Base-by-base conservation (phyloP, 2,329 filamentous ascomycete species). In the Cladosporium austrohemisphaericum region DNA sequence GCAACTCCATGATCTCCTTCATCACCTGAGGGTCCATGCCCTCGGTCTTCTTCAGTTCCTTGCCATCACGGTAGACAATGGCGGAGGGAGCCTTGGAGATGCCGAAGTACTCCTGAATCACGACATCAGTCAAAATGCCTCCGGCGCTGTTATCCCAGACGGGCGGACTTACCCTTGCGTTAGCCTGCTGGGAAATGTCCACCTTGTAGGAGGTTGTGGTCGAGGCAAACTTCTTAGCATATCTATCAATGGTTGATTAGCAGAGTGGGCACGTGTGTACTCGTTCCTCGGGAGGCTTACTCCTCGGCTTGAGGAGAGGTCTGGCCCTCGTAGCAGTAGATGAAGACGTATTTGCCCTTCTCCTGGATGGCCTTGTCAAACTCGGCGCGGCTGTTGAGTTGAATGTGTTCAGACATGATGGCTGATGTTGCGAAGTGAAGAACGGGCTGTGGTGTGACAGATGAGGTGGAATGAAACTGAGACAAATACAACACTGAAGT, bases 341-440 rank as follows among this genome's bases (percentile, higher is more conserved):
- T 60, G 52, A 66, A 56, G 49, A 65, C 63, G 46, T 61, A 63
- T 43, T 63, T 62, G 54, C 53, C 63, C 53, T 59, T 52, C 38
- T 55, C 62, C 18, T 52, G 50, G 49, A 65, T 49, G 33, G 63
- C 61, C 28, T 57, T 48, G 29, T 61, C 55, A 51, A 65, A 63
- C 41, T 64, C 63, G 18, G 54, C 58, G 44, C 61, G 60, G 56
- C 58, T 61, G 53, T 50, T 57, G 51, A 65, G 54, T 45, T 62
- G 59, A 31, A 49, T 55, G 56, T 64, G 58, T 18, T 47, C 36
- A 35, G 51, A 38, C 55, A 59, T 58, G 19, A 41, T 52, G 53
- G 22, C 11, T 18, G 31, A 31, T 9, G 3, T 26, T 26, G 16
- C n/a, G 7, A 8, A 47, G 13, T 2, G 23, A 25, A 23, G 14